Evolutionary conservation across 176 grass and related monocot species (phyloP).

Genomic region (Phoenix dactylifera): DNA sequence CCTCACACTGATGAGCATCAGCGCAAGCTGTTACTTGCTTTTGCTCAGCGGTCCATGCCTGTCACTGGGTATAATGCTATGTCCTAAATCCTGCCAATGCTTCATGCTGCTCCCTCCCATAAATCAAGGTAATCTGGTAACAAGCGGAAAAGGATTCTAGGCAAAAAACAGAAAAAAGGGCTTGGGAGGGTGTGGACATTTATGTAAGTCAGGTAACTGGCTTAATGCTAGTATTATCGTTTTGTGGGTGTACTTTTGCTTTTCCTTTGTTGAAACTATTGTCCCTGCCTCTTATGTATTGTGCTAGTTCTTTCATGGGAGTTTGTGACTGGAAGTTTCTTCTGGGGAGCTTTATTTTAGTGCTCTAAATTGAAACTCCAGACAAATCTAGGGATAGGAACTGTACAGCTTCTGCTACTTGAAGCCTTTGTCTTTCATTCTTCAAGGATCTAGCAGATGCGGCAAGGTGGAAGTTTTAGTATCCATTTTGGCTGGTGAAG

Average conservation of each 20-base stretch:
- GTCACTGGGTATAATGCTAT: conserved; percentile 22
- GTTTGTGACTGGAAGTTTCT: conserved; percentile 10
- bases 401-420: conserved; percentile 9
- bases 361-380: conserved; percentile 20
- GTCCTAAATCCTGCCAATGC: no score
- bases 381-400: conserved; percentile 12
- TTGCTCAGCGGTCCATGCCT: conserved; percentile 61
- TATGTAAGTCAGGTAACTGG: no score
- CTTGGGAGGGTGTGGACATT: no score
- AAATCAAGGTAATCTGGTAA: no score
- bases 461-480: neutral
- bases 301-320: neutral
- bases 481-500: neutral
- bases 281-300: neutral
- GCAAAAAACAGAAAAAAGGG: no score
- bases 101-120: no score
- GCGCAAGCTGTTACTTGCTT: conserved; percentile 47
- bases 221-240: no score
- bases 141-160: no score
- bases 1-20: conserved; percentile 79
- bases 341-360: conserved; percentile 22
- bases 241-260: no score
- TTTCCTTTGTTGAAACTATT: neutral
- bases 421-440: conserved; percentile 1
- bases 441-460: neutral